Percentiles rank a stretch among this genome's conserved stretches.
These are phyloP conservation scores for Stagonosporopsis rhizophila DNA, from an alignment of 2,329 filamentous ascomycete genomes.

Conservation along the genomic window DNA sequence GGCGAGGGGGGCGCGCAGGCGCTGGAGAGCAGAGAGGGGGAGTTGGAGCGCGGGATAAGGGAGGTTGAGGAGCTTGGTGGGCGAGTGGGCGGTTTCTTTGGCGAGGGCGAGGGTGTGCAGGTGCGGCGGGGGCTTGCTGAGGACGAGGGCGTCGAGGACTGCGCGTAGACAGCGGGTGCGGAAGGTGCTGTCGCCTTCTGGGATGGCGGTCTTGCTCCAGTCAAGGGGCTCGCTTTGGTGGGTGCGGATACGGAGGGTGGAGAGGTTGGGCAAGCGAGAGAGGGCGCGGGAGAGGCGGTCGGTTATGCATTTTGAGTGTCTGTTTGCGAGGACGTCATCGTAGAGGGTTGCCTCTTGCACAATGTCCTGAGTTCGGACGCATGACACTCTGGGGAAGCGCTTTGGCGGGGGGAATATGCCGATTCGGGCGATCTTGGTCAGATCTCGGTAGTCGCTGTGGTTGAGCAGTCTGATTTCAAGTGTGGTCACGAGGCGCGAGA, in stretches of 20 bases:
- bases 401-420: conserved; percentile 40
- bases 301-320: conserved; percentile 24
- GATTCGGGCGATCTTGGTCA: conserved; percentile 31
- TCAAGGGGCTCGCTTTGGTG: conserved; percentile 17
- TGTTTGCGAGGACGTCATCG: conserved; percentile 26
- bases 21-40: conserved; percentile 14
- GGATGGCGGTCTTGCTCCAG: conserved; percentile 15
- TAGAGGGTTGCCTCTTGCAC: conserved; percentile 30
- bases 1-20: conserved; percentile 22
- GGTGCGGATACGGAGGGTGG: conserved; percentile 28
- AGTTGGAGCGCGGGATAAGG: conserved; percentile 27
- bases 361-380: conserved; percentile 26
- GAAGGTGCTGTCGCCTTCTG: conserved; percentile 25
- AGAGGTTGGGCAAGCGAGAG: conserved; percentile 25
- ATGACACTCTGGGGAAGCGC: conserved; percentile 31
- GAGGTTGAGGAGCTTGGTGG: conserved; percentile 24
- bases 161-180: conserved; percentile 32
- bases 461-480: conserved; percentile 37
- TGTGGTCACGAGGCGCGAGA: conserved; percentile 26
- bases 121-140: conserved; percentile 23
- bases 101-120: conserved; percentile 33
- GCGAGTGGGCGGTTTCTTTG: conserved; percentile 18
- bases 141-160: conserved; percentile 30
- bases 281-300: conserved; percentile 31
- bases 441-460: conserved; percentile 29